phyloP scores from a whole-genome alignment of 1,284 basidiomycete genomes.

The Puccinia polysora region DNA sequence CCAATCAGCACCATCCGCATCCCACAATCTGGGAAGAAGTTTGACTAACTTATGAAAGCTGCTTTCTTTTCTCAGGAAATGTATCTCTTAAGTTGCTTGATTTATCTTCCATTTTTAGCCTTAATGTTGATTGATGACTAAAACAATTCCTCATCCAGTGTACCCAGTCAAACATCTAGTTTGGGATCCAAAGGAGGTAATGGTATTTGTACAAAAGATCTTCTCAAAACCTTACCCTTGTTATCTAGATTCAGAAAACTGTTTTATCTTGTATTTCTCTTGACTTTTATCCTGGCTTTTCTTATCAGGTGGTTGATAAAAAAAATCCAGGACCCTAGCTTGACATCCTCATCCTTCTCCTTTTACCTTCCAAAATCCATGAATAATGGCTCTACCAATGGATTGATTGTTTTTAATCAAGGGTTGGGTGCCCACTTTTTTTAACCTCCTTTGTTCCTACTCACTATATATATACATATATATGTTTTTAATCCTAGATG shows the following conservation, averaged over 20 bases:
- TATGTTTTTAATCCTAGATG: too few relatives aligned
- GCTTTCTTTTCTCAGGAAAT: conserved; percentile 49
- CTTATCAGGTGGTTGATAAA: conserved; percentile 47
- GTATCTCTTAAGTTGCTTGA: conserved; percentile 55
- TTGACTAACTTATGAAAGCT: neutral
- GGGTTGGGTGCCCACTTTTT: conserved; percentile 11
- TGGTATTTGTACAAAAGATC: too few relatives aligned
- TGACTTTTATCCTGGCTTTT: conserved; percentile 50
- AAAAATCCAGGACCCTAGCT: conserved; percentile 44
- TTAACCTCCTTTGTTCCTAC: neutral
- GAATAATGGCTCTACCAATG: too few relatives aligned
- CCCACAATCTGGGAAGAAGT: neutral
- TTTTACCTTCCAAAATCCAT: neutral
- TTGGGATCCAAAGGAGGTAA: too few relatives aligned
- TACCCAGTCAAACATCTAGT: too few relatives aligned
- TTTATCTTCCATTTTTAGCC: conserved; percentile 53
- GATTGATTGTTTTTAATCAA: neutral
- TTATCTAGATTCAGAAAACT: conserved; percentile 55
- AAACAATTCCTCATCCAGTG: too few relatives aligned
- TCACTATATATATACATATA: too few relatives aligned
- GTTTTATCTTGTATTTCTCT: conserved; percentile 54
- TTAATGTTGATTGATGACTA: too few relatives aligned
- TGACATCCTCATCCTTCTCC: neutral
- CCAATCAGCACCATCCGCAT: too few relatives aligned
- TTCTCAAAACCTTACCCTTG: conserved; percentile 54